Conservation (phyloP, 306 rosid genomes). For the Ochetophila trinervis region DNA sequence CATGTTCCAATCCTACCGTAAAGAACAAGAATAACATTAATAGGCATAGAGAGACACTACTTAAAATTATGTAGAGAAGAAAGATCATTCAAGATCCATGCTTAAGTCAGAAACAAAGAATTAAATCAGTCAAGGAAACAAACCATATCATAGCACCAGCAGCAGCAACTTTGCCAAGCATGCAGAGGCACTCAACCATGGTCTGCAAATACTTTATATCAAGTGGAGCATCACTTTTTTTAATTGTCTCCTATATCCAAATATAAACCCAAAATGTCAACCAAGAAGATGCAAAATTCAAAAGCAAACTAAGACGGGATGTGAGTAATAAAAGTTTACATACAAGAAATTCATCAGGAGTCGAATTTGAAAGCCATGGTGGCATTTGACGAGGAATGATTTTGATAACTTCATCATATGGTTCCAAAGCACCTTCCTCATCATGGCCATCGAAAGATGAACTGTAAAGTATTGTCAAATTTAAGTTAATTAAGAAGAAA, state of each 20-base stretch:
- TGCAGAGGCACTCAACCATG: slow-evolving; percentile 95
- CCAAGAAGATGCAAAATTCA: slow-evolving; percentile 23
- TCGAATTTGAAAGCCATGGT: slow-evolving; percentile 84
- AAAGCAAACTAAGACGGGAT: slow-evolving; percentile 22
- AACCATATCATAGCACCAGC: slow-evolving; percentile 99
- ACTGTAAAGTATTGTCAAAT: slow-evolving; percentile 45
- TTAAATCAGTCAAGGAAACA: slow-evolving; percentile 28
- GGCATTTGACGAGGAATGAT: slow-evolving; percentile 66
- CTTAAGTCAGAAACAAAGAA: slow-evolving; percentile 17
- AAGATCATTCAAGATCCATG: slow-evolving; percentile 8
- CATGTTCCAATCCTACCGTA: not conserved
- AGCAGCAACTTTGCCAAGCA: slow-evolving; percentile 98
- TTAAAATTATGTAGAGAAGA: not conserved
- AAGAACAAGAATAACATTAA: not conserved
- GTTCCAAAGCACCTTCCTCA: slow-evolving; percentile 60
- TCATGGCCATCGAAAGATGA: slow-evolving; percentile 76
- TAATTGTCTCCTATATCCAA: slow-evolving; percentile 71
- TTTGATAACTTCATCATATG: slow-evolving; percentile 54
- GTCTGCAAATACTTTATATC: slow-evolving; percentile 94
- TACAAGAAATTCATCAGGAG: slow-evolving; percentile 99
- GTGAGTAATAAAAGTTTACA: slow-evolving; percentile 25
- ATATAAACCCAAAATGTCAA: slow-evolving; percentile 32
- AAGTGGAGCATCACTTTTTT: slow-evolving; percentile 86
- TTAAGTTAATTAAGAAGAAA: slow-evolving; percentile 4
- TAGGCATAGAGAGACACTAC: not conserved